Base-by-base conservation (phyloP, 352 stramenopile species). In the Pythium vanterpoolii region DNA sequence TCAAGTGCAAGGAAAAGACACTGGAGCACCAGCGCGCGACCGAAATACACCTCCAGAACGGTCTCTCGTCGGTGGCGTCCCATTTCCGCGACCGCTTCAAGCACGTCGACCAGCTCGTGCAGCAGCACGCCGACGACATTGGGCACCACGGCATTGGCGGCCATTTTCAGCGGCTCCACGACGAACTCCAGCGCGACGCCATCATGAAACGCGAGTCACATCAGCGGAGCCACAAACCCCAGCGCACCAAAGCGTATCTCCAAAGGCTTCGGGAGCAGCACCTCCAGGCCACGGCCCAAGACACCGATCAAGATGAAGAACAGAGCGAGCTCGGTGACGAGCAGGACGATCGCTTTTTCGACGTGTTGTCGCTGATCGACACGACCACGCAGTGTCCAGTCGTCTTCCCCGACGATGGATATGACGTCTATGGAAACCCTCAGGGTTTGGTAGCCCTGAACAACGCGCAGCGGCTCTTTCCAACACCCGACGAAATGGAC, bases 11-110 rank as follows among this genome's bases (percentile, higher is more conserved):
- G 39, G 76, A 92, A 64, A 85, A 77, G 26, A 71, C 74, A 4
- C 71, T 38, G 5, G 53, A 72, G 30, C 62, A 66, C 0, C 69
- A 69, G 27, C 14, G 72, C 19, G 68, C 60, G 4, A 49, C 73
- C 5, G 62, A 83, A n/a, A 68, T 71, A 10, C 73, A 88, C 53
- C 69, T 66, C 1, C 64, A 62, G 23, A 54, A 74, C 18, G 66
- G 60, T 6, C 53, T 91, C n/a, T 87, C 74, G 3, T 74, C 74
- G 4, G 60, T 74, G 1, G 75, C 75, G 0, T 65, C 72, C 44
- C 73, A 83, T 14, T 83, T 90, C 46, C 81, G 81, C 18, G 75
- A 86, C 19, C 73, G 79, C 0, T 87, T 89, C 68, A 90, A 89
- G 49, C 77, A 87, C 60, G 62, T 90, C 9, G 66, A 65, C 16